Conservation (phyloP, 2,329 filamentous ascomycete species). For the Diplodia mutila region DNA sequence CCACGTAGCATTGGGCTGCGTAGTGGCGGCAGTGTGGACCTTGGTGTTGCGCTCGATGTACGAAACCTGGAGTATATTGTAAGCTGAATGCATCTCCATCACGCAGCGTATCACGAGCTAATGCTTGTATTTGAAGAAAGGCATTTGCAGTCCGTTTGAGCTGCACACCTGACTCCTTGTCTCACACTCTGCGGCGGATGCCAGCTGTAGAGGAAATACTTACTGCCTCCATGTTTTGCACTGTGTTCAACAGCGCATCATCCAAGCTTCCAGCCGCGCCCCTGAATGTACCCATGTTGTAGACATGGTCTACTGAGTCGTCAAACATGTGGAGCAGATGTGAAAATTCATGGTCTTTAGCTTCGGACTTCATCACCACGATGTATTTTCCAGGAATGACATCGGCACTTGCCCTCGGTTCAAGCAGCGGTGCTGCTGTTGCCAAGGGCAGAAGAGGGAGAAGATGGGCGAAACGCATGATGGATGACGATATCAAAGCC, state of each 20-base stretch:
- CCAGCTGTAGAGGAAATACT: background rate
- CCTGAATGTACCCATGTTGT: slow-evolving; percentile 44
- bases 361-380: slow-evolving; percentile 49
- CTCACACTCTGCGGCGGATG: background rate
- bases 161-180: background rate
- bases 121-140: background rate
- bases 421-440: slow-evolving; percentile 44
- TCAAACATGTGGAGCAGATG: background rate
- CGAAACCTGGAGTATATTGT: slow-evolving; percentile 70
- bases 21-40: slow-evolving; percentile 70
- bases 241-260: slow-evolving; percentile 36
- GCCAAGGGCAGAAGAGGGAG: slow-evolving; percentile 42
- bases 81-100: background rate
- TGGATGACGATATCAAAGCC: slow-evolving; percentile 30
- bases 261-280: slow-evolving; percentile 44
- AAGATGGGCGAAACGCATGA: slow-evolving; percentile 45
- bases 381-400: slow-evolving; percentile 51
- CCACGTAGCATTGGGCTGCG: slow-evolving; percentile 94
- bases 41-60: slow-evolving; percentile 94
- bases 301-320: slow-evolving; percentile 41
- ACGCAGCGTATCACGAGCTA: background rate
- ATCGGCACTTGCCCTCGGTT: slow-evolving; percentile 38
- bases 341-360: slow-evolving; percentile 30
- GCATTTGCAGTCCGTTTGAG: background rate
- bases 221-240: slow-evolving; percentile 28